These are phyloP conservation scores for Pyrus bretschneideri DNA, from an alignment of 306 rosid genomes.

Conservation along the genomic window DNA sequence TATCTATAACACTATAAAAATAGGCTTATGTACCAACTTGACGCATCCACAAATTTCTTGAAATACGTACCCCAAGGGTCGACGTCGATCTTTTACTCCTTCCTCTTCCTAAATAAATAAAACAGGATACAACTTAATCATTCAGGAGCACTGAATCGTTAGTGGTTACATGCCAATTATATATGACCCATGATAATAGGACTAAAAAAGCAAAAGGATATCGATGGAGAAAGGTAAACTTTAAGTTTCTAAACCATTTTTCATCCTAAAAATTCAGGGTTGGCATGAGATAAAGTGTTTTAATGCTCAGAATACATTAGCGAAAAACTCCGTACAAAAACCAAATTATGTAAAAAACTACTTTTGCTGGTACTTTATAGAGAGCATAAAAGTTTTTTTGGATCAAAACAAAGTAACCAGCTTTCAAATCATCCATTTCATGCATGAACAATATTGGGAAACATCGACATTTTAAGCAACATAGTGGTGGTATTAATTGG, in stretches of 20 bases:
- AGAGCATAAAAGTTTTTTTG: background rate
- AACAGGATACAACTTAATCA: background rate
- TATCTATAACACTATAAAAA: slow-evolving; percentile 5
- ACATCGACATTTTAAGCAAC: background rate
- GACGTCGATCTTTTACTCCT: slow-evolving; percentile 34
- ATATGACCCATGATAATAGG: background rate
- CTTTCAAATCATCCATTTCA: background rate
- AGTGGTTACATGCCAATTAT: background rate
- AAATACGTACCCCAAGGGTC: slow-evolving; percentile 58
- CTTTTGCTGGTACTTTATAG: no score
- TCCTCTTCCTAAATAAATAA: slow-evolving; percentile 40
- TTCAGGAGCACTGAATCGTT: background rate
- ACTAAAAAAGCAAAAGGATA: background rate
- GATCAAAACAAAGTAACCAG: background rate
- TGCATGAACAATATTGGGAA: background rate
- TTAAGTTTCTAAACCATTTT: background rate
- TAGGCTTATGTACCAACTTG: background rate
- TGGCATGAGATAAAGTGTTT: background rate
- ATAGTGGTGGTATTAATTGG: background rate
- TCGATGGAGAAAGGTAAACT: background rate
- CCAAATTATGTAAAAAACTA: background rate
- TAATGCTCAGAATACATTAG: background rate
- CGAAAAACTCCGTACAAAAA: background rate
- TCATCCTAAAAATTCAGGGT: background rate
- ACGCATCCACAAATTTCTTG: slow-evolving; percentile 1